Base-by-base conservation (phyloP, 768 basidiomycete genomes). In the Podaxis sp. region DNA sequence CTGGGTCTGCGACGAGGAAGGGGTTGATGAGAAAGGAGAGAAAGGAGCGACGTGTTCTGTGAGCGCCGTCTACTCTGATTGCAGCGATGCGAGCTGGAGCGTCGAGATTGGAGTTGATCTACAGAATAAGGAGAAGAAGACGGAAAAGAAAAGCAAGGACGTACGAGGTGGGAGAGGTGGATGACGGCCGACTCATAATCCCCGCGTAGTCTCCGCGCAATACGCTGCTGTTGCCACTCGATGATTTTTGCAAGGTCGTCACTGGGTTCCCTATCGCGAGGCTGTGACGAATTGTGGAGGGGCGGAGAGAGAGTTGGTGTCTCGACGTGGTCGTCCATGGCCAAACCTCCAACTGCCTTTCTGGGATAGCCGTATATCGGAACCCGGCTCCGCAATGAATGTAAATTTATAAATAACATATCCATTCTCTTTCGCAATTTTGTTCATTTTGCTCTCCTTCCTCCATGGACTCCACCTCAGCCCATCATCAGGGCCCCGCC, bases 1-100 rank as follows among this genome's bases (percentile, higher is more conserved):
- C 46, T 63, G 64, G 27, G 38, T 47, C 52, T 43, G 62, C 2
- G 62, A 65, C 52, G 56, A 82, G 67, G 56, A 91, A 73, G 0
- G 95, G 94, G 8, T 84, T 77, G 56, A 97, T 81, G 66, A 98
- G 77, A 56, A 83, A 89, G 22, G 78, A 81, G 38, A 99, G 84
- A 77, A 98, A 98, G 0, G 90, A 85, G 37, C 83, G 76, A 15
- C 95, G 84, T 0, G 96, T 96, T 37, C 81, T 74, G 2, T 75
- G 73, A 2, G 93, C 88, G 60, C 94, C 94, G 66, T 90, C 85
- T 13, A 98, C 82, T 63, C 90, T 89, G n/a, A 99, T 88, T 1
- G 91, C 80, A 15, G 88, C 84, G 54, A 99, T 80, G 41, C 82
- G 80, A 55, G 92, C 74, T 0, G 87, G 87, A 0, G 87, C 80